Conservation (phyloP, 2,329 filamentous ascomycete genomes). For the Alternaria sp. region DNA sequence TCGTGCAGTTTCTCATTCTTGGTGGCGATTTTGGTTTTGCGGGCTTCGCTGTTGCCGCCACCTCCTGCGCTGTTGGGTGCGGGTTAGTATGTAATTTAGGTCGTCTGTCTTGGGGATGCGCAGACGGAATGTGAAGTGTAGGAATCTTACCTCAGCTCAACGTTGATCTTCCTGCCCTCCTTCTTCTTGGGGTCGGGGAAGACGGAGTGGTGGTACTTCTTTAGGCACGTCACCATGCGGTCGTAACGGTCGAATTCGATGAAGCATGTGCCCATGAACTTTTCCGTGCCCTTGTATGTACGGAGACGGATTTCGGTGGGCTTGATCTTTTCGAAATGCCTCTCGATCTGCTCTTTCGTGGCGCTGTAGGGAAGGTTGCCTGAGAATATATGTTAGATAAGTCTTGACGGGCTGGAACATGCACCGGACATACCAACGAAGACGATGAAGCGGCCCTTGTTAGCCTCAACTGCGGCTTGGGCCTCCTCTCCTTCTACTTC, state of each 20-base stretch:
- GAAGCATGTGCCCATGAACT: slow-evolving; percentile 59
- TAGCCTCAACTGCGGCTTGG: slow-evolving; percentile 30
- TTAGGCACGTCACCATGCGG: slow-evolving; percentile 90
- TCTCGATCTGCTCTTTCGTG: slow-evolving; percentile 71
- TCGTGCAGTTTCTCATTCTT: slow-evolving; percentile 89
- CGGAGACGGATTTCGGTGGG: slow-evolving; percentile 70
- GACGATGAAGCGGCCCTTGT: slow-evolving; percentile 72
- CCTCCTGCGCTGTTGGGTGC: slow-evolving; percentile 72
- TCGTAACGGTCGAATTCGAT: slow-evolving; percentile 88
- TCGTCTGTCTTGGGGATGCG: not conserved
- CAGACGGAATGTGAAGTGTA: rapidly evolving
- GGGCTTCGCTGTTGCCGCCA: slow-evolving; percentile 76
- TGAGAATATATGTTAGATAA: slow-evolving; percentile 40
- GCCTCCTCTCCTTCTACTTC: slow-evolving; percentile 30
- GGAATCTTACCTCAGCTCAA: slow-evolving; percentile 76
- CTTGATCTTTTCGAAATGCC: slow-evolving; percentile 80
- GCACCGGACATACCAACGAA: slow-evolving; percentile 69
- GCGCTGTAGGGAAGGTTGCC: slow-evolving; percentile 91
- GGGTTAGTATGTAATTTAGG: slow-evolving; percentile 18
- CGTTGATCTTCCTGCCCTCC: slow-evolving; percentile 79
- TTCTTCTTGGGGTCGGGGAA: slow-evolving; percentile 69
- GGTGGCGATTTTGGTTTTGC: slow-evolving; percentile 78
- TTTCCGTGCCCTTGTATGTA: slow-evolving; percentile 50
- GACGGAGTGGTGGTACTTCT: slow-evolving; percentile 85
- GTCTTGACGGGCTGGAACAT: not conserved